phyloP scores from a whole-genome alignment of 495 filamentous ascomycete genomes.

The Aspergillus panamensis region DNA sequence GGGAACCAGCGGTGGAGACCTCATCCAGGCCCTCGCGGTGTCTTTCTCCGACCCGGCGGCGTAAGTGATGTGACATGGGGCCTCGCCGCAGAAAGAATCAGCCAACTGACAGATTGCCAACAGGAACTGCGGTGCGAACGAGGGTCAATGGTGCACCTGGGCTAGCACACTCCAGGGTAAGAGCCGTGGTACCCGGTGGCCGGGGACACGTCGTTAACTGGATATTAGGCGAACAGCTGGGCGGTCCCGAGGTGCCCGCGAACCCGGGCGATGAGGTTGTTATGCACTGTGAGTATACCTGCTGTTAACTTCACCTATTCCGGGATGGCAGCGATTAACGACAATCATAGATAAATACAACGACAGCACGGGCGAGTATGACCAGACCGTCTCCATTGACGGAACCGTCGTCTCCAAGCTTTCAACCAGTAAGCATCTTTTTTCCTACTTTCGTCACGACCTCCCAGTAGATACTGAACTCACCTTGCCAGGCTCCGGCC shows the following conservation, averaged over 20 bases:
- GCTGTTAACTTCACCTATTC: background rate
- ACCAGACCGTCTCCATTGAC: constrained; percentile 39
- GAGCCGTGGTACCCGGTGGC: background rate
- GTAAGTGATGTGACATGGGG: constrained; percentile 2
- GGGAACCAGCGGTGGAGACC: constrained; percentile 37
- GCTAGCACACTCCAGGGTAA: constrained; percentile 33
- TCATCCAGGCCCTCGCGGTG: constrained; percentile 37
- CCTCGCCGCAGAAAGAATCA: no score
- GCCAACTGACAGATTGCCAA: background rate
- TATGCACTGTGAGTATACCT: constrained; percentile 27
- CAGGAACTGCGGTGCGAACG: constrained; percentile 32
- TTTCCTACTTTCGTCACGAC: no score
- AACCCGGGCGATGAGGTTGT: constrained; percentile 22
- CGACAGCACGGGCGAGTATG: constrained; percentile 31
- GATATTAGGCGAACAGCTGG: constrained; percentile 17
- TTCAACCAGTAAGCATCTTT: constrained; percentile 24
- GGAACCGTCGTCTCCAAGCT: constrained; percentile 33
- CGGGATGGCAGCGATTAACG: background rate
- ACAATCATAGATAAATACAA: constrained; percentile 32
- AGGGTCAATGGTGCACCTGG: constrained; percentile 37
- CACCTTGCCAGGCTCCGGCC: constrained; percentile 19
- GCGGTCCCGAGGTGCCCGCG: constrained; percentile 24
- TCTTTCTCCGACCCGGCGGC: constrained; percentile 31
- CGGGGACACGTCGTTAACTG: background rate
- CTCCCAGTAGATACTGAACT: constrained; percentile 2